phyloP scores from a whole-genome alignment of 805 yeast species.

The Monosporozyma solicola region DNA sequence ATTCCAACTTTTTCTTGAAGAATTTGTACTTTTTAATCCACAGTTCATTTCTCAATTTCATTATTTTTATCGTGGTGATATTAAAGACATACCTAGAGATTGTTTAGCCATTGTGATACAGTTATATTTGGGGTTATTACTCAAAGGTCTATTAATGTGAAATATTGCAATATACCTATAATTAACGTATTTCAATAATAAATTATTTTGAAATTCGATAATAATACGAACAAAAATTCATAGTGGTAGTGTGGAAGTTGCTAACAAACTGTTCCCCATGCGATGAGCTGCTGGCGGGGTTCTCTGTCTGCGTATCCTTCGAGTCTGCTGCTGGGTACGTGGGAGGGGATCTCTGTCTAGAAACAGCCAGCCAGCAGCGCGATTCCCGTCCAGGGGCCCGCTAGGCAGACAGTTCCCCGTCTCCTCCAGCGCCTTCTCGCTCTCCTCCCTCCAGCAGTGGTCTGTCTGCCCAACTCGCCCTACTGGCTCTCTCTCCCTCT shows the following conservation, averaged over 20 bases:
- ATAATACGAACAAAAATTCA: background rate
- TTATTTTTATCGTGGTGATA: background rate
- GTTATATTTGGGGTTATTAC: background rate
- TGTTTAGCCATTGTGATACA: slow-evolving; percentile 36
- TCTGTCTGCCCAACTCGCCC: too few relatives aligned
- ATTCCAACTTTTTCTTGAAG: too few relatives aligned
- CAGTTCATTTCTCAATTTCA: background rate
- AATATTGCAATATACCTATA: background rate
- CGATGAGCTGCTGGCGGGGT: background rate
- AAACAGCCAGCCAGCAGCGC: too few relatives aligned
- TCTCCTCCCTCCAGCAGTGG: too few relatives aligned
- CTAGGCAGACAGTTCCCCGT: too few relatives aligned
- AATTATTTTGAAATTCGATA: background rate
- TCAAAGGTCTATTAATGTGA: background rate
- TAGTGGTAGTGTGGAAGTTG: background rate
- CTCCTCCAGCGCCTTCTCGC: too few relatives aligned
- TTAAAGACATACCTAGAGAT: slow-evolving; percentile 37
- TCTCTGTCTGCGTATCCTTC: background rate
- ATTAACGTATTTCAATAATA: background rate
- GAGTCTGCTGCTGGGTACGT: too few relatives aligned
- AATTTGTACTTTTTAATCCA: background rate
- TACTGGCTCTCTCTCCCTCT: too few relatives aligned
- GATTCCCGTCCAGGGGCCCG: too few relatives aligned
- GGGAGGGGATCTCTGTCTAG: background rate
- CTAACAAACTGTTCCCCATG: background rate